Conservation (phyloP, 1,284 basidiomycete species). For the Papiliotrema nemorosa region DNA sequence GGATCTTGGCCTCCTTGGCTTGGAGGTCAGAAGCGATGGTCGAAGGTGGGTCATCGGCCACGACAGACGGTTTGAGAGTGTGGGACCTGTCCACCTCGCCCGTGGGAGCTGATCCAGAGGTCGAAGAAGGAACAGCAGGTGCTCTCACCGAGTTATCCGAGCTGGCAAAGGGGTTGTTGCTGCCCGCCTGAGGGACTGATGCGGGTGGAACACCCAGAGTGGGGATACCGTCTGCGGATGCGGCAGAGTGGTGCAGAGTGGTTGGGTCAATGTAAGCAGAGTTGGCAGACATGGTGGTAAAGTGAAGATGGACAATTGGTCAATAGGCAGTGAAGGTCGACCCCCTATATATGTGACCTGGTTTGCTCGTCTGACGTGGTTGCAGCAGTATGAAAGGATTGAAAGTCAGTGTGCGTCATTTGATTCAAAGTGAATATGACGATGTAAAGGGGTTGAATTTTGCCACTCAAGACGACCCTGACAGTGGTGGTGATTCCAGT, state of each 20-base stretch:
- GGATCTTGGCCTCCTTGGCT: no score
- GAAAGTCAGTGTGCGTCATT: no score
- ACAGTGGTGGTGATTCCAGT: no score
- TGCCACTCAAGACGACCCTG: no score
- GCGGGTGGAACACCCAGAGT: neutral
- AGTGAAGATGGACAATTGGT: neutral
- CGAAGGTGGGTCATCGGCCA: conserved; percentile 1
- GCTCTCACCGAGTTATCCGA: no score
- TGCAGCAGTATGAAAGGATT: no score
- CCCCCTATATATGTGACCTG: no score
- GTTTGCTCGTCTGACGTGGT: no score
- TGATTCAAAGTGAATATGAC: no score
- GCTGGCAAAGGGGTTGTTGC: neutral
- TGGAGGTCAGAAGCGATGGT: neutral
- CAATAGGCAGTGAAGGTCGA: neutral
- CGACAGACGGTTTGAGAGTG: neutral
- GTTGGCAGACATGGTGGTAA: neutral
- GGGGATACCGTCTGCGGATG: neutral
- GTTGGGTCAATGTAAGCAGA: neutral
- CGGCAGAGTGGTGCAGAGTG: neutral
- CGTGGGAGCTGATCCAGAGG: neutral
- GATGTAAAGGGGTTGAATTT: no score
- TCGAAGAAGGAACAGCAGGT: no score
- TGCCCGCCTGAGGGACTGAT: neutral
- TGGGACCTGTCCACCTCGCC: neutral